phyloP scores from a whole-genome alignment of 495 filamentous ascomycete species.

The Trichoderma reesei region DNA sequence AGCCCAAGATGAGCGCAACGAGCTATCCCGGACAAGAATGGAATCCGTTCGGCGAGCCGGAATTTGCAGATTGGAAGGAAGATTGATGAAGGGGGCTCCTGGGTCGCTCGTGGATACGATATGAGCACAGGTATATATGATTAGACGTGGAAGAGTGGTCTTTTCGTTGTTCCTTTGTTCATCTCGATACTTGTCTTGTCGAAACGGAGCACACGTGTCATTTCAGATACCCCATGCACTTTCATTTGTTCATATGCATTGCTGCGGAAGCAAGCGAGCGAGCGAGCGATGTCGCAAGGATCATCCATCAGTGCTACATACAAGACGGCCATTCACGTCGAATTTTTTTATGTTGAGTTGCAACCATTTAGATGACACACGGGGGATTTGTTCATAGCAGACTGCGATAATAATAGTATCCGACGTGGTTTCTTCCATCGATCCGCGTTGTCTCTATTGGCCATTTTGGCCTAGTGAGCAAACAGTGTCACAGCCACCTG shows the following conservation, averaged over 20 bases:
- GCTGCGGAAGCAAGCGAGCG: neutral
- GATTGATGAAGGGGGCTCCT: slow-evolving; percentile 12
- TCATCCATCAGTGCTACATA: neutral
- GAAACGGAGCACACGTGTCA: neutral
- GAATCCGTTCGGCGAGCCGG: slow-evolving; percentile 46
- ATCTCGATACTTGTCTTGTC: neutral
- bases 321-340: neutral
- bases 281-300: neutral
- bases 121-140: neutral
- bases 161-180: neutral
- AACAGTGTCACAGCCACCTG: no score
- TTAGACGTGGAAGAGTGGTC: neutral
- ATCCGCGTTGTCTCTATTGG: no score
- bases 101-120: neutral
- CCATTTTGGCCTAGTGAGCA: no score
- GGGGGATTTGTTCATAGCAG: neutral
- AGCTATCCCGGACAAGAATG: slow-evolving; percentile 78
- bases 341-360: neutral
- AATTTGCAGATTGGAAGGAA: slow-evolving; percentile 15
- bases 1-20: slow-evolving; percentile 65
- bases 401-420: neutral
- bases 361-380: neutral
- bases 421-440: neutral
- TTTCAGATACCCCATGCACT: slow-evolving; percentile 2
- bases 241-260: slow-evolving; percentile 1